A percentile compares a stretch with the other conserved stretches of the same genome.
Conservation (phyloP, 2,329 filamentous ascomycete species). For the Paramyrothecium roridum region DNA sequence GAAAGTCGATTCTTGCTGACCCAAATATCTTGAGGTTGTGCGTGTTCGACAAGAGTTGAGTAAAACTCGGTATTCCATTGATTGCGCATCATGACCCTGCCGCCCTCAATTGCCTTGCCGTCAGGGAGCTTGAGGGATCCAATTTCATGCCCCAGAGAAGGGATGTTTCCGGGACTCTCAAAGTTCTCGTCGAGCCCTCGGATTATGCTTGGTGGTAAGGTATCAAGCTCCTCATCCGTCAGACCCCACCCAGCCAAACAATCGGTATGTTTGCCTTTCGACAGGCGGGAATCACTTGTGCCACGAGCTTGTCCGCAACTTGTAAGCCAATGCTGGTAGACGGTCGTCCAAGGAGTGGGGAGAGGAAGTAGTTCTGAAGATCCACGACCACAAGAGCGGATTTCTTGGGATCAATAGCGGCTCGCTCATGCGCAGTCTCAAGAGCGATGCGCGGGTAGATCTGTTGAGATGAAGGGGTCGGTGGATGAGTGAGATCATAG, state of each 20-base stretch:
- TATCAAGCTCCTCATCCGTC: conserved; percentile 42
- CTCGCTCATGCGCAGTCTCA: too few species aligned
- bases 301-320: background rate
- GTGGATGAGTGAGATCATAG: too few species aligned
- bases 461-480: too few species aligned
- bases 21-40: conserved; percentile 24
- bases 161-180: conserved; percentile 29
- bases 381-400: too few species aligned
- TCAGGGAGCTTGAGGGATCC: conserved; percentile 27
- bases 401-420: too few species aligned
- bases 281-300: conserved; percentile 1
- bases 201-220: conserved; percentile 46
- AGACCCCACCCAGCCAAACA: conserved; percentile 58
- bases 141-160: conserved; percentile 37
- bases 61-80: conserved; percentile 55
- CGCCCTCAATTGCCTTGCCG: conserved; percentile 10
- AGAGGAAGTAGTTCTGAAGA: too few species aligned
- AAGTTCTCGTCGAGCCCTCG: conserved; percentile 20
- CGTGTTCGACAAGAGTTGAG: conserved; percentile 18
- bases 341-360: too few species aligned
- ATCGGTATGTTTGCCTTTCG: conserved; percentile 22
- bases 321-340: background rate
- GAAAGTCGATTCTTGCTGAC: conserved; percentile 13
- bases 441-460: too few species aligned
- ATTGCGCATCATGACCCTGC: conserved; percentile 46